Conservation (phyloP, 768 basidiomycete species). For the Serendipita indica region DNA sequence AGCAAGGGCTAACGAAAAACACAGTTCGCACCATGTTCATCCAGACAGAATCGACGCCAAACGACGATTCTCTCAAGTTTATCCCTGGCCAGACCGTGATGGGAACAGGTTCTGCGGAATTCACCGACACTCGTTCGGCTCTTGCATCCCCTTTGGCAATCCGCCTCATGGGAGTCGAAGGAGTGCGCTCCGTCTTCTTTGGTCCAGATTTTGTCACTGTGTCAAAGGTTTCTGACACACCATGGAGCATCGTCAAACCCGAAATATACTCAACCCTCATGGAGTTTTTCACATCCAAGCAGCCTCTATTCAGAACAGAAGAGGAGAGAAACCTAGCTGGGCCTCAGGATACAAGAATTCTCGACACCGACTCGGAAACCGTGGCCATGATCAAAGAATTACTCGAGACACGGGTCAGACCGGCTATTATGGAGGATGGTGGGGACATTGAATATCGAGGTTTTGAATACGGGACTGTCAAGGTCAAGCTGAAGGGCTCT, state of each 20-base stretch:
- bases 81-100: slow-evolving; percentile 87
- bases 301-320: slow-evolving; percentile 69
- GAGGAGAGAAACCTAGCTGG: slow-evolving; percentile 69
- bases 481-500: slow-evolving; percentile 88
- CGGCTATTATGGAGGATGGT: slow-evolving; percentile 97
- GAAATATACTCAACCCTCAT: slow-evolving; percentile 93
- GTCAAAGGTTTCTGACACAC: slow-evolving; percentile 70
- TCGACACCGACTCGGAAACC: slow-evolving; percentile 90
- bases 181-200: slow-evolving; percentile 79
- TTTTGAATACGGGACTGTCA: slow-evolving; percentile 74
- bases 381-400: slow-evolving; percentile 99
- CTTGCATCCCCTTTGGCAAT: slow-evolving; percentile 89
- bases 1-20: not conserved
- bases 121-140: slow-evolving; percentile 76
- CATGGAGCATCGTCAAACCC: slow-evolving; percentile 87
- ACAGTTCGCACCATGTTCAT: slow-evolving; percentile 89
- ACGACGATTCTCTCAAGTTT: slow-evolving; percentile 95
- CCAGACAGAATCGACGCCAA: slow-evolving; percentile 94
- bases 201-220: slow-evolving; percentile 98
- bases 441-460: slow-evolving; percentile 95
- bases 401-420: slow-evolving; percentile 84
- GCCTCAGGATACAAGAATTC: slow-evolving; percentile 82
- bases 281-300: slow-evolving; percentile 93
- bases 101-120: slow-evolving; percentile 81
- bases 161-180: slow-evolving; percentile 86